Evolutionary conservation across 2,329 filamentous ascomycete genomes (phyloP).

Genomic region (Monosporascus sp.): DNA sequence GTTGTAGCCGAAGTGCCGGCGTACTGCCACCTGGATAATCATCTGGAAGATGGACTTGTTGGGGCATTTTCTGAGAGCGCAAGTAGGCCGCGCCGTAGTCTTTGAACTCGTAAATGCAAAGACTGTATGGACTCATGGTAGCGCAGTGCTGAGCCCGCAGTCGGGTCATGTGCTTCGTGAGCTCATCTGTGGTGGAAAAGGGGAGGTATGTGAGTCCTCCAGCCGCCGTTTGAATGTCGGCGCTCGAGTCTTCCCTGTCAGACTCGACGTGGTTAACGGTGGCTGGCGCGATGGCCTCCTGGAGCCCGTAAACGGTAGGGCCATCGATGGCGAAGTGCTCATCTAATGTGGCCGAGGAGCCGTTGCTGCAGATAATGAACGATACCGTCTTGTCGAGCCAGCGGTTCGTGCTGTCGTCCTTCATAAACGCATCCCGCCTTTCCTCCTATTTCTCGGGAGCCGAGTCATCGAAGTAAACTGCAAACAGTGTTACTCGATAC

Average conservation of each 20-base stretch:
- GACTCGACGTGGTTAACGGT: background rate
- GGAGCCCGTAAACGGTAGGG: background rate
- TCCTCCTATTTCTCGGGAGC: conserved; percentile 3
- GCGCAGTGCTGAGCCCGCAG: background rate
- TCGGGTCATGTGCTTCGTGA: background rate
- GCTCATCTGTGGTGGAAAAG: background rate
- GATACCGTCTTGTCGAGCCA: conserved; percentile 8
- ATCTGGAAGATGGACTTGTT: background rate
- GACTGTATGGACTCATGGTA: background rate
- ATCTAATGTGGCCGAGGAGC: conserved; percentile 1
- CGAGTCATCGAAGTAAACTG: conserved; percentile 5
- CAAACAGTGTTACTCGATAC: conserved; percentile 5
- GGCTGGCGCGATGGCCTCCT: background rate
- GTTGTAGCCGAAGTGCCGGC: background rate
- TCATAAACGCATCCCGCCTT: background rate
- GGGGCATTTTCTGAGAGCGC: background rate
- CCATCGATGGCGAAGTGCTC: conserved; percentile 8
- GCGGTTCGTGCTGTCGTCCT: conserved; percentile 6
- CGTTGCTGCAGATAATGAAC: conserved; percentile 5
- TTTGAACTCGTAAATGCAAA: background rate
- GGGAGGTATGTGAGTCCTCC: background rate
- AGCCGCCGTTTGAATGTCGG: background rate
- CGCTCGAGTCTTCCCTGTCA: background rate
- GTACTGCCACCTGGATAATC: background rate
- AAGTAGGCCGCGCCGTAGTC: background rate